Evolutionary conservation across 2,329 filamentous ascomycete species (phyloP).

Genomic region (Blumeria hordei): DNA sequence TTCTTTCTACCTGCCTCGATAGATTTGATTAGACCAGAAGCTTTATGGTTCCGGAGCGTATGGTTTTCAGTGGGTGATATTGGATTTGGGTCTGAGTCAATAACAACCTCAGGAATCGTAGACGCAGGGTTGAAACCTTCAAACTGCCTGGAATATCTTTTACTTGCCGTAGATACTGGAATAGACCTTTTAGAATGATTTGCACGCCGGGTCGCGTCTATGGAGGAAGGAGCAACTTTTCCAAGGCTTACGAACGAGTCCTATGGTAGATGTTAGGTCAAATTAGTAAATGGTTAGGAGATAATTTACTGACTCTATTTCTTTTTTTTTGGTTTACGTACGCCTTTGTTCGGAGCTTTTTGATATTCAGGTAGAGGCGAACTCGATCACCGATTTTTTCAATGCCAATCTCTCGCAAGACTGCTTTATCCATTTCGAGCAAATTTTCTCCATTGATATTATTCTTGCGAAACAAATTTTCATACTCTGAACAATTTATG

Average conservation of each 20-base stretch:
- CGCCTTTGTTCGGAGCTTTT: slow-evolving; percentile 55
- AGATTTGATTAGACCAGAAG: slow-evolving; percentile 32
- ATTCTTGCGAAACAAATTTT: slow-evolving; percentile 69
- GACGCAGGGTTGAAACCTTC: slow-evolving; percentile 17
- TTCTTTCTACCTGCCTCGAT: slow-evolving; percentile 27
- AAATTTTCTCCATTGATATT: slow-evolving; percentile 96
- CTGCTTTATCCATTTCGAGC: slow-evolving; percentile 88
- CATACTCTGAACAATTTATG: slow-evolving; percentile 87
- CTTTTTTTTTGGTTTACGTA: slow-evolving; percentile 60
- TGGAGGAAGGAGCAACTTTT: slow-evolving; percentile 34
- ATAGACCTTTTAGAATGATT: slow-evolving; percentile 25
- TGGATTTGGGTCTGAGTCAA: slow-evolving; percentile 39
- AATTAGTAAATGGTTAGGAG: neutral
- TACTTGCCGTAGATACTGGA: slow-evolving; percentile 25
- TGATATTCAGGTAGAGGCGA: slow-evolving; percentile 66
- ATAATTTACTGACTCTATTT: slow-evolving; percentile 41
- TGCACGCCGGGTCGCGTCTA: slow-evolving; percentile 37
- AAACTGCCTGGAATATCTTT: slow-evolving; percentile 39
- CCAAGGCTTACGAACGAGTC: slow-evolving; percentile 70
- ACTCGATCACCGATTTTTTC: slow-evolving; percentile 95
- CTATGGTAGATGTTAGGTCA: slow-evolving; percentile 21
- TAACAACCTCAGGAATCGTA: slow-evolving; percentile 16
- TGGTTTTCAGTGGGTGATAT: slow-evolving; percentile 31
- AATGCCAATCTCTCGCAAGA: slow-evolving; percentile 92
- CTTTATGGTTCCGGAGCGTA: slow-evolving; percentile 22